Evolutionary conservation across 176 grass and related monocot genomes (phyloP).

Genomic region (Secale cereale): DNA sequence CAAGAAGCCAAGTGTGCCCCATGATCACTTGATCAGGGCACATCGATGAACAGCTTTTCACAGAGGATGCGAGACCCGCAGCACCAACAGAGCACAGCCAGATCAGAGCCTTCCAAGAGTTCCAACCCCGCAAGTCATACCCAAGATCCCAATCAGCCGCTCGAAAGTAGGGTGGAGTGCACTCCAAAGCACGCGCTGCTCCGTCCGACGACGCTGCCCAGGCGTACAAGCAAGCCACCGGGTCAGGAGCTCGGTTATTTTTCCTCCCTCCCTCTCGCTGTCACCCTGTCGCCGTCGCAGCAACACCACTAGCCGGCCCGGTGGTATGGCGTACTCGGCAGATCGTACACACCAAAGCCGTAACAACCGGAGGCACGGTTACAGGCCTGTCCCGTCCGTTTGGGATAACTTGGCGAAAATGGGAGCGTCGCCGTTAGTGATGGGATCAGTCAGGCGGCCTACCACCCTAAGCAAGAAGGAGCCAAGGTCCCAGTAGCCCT

Average conservation of each 20-base stretch:
- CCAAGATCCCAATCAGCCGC: neutral
- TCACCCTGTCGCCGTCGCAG: slow-evolving; percentile 32
- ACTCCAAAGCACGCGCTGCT: slow-evolving; percentile 28
- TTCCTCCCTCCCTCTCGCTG: neutral
- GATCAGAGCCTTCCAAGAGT: slow-evolving; percentile 8
- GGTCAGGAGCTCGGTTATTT: neutral
- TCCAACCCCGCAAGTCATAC: neutral
- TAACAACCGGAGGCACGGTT: neutral
- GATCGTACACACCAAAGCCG: neutral
- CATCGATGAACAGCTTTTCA: neutral
- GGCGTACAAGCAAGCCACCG: slow-evolving; percentile 46
- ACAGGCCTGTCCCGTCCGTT: neutral
- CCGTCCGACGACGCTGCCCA: slow-evolving; percentile 17
- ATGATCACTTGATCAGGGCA: neutral
- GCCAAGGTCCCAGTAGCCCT: neutral
- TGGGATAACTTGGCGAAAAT: neutral
- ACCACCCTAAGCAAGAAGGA: slow-evolving; percentile 20
- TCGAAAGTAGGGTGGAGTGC: slow-evolving; percentile 31
- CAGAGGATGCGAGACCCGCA: neutral
- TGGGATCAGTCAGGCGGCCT: neutral
- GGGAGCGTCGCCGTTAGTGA: neutral
- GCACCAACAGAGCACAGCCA: neutral
- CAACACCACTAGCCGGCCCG: neutral
- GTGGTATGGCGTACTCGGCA: neutral
- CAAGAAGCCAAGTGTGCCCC: neutral